Evolutionary conservation across 345 rosid genomes (phyloP), one percentile per base, ranked within the genome.

Genomic region (Gossypium anomalum): DNA sequence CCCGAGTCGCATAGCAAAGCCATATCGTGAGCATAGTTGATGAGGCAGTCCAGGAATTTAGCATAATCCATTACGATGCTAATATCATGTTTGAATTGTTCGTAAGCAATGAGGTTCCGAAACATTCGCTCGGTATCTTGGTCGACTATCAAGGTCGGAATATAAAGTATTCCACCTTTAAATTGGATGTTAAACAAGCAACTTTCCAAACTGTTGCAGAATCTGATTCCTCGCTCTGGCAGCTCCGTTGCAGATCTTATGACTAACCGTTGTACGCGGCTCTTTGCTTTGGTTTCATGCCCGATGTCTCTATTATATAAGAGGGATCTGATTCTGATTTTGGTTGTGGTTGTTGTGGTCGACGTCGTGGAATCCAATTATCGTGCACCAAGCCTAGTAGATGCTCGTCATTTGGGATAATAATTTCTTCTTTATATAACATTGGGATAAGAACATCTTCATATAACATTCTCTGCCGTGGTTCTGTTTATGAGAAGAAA

Each of bases 11-110:
- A 48, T 2, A 67, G 19, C 38, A 67, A 45, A 45, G 56, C 56
- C 13, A 67, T 56, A 47, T 67, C 38, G 2, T 23, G 7, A 0
- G n/a, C 56, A 22, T 20, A 13, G 20, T 45, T 47, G 10, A 67
- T 22, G 71, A 67, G 71, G 56, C 56, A 45, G 3, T 67, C 14
- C 34, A 67, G 47, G 19, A 67, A 22, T 67, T 55, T 67, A 45
- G 71, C 34, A 47, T 67, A 47, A 67, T 67, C 71, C 56, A 3
- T 67, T 3, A 64, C 25, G 15, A 64, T 41, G 47, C 49, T 3
- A 41, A 0, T 4, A 4, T 20, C 25, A 17, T 64, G 49, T 4
- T 41, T 41, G 7, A 64, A 9, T 64, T 64, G 68, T 43, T 64
- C 68, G 45, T 64, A 43, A 10, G 49, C 49, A 64, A 64, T 41